These are phyloP conservation scores for Mortierella sp. DNA, from an alignment of 371 early-diverging fungal species.

Conservation along the genomic window DNA sequence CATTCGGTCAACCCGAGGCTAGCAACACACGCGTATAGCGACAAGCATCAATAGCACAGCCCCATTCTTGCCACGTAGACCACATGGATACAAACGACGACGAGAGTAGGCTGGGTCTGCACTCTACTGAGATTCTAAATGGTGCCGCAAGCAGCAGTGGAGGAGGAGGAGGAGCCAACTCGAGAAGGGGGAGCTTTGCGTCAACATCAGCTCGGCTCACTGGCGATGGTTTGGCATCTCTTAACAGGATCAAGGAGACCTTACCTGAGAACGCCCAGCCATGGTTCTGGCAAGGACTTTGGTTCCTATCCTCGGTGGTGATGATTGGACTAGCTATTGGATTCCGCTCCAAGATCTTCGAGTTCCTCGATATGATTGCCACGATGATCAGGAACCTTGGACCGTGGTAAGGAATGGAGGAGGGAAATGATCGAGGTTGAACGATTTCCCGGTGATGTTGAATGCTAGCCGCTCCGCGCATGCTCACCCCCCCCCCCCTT, in stretches of 20 bases:
- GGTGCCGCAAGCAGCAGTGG: too few relatives aligned
- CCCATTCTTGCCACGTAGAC: too few relatives aligned
- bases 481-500: too few relatives aligned
- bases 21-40: too few relatives aligned
- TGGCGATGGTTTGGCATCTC: constrained; percentile 4
- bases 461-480: too few relatives aligned
- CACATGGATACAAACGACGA: too few relatives aligned
- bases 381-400: constrained; percentile 33
- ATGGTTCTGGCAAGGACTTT: constrained; percentile 30
- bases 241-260: constrained; percentile 12
- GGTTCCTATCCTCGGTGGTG: constrained; percentile 20
- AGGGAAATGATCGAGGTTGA: neutral
- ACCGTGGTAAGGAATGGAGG: constrained; percentile 15
- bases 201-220: constrained; percentile 20
- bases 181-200: constrained; percentile 5
- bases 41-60: too few relatives aligned
- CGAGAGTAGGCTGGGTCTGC: too few relatives aligned
- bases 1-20: too few relatives aligned
- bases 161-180: too few relatives aligned
- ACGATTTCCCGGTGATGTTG: constrained; percentile 1
- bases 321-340: constrained; percentile 21
- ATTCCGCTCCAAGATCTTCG: constrained; percentile 38
- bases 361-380: constrained; percentile 25
- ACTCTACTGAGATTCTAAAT: too few relatives aligned
- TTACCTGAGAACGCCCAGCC: constrained; percentile 16